These are phyloP conservation scores for Peltaster fructicola DNA, from an alignment of 2,329 filamentous ascomycete genomes.

Conservation along the genomic window DNA sequence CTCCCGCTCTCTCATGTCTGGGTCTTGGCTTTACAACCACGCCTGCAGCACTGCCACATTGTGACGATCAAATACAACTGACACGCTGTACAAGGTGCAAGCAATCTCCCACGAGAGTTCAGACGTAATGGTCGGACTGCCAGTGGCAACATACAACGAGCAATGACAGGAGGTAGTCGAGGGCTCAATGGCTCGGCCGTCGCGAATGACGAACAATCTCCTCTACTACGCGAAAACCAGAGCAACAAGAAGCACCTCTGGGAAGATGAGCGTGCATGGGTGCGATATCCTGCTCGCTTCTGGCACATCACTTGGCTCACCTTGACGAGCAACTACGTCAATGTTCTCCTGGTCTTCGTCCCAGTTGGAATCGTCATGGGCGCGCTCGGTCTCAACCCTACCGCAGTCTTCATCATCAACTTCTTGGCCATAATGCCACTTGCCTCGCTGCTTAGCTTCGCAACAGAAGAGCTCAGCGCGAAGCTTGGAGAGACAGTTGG, in stretches of 20 bases:
- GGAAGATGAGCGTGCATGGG: conserved; percentile 16
- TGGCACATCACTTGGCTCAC: conserved; percentile 24
- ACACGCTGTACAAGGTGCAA: no score
- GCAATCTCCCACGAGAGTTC: no score
- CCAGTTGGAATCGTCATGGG: conserved; percentile 56
- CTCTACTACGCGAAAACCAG: background rate
- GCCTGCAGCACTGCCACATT: no score
- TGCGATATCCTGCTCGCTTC: conserved; percentile 16
- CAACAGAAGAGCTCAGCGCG: conserved; percentile 77
- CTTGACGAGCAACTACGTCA: conserved; percentile 39
- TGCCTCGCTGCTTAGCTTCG: conserved; percentile 70
- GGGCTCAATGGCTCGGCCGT: conserved; percentile 1
- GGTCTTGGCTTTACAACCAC: no score
- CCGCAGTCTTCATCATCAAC: conserved; percentile 62
- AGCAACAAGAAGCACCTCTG: conserved; percentile 6
- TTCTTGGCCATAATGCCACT: conserved; percentile 86
- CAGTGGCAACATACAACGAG: no score
- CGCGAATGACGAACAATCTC: background rate
- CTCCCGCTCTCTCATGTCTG: conserved; percentile 2
- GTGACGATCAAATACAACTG: no score
- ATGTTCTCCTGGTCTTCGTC: conserved; percentile 56
- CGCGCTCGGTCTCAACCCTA: conserved; percentile 42
- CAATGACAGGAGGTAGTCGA: background rate
- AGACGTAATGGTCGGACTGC: no score
- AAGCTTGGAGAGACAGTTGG: conserved; percentile 66